Evolutionary conservation across 441 rosid genomes (phyloP).

Genomic region (Mallotus japonicus): DNA sequence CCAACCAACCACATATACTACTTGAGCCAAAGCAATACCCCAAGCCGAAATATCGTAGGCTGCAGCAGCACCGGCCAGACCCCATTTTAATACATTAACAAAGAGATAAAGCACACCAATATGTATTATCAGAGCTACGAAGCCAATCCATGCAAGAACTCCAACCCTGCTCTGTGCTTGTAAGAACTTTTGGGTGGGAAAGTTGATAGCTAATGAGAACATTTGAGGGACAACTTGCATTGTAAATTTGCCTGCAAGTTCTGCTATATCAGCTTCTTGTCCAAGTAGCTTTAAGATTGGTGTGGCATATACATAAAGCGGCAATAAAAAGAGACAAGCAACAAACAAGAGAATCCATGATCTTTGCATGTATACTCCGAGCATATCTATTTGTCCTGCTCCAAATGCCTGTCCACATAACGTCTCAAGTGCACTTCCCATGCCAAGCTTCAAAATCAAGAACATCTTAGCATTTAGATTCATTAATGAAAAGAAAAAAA

Average conservation of each 20-base stretch:
- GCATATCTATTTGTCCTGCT: constrained; percentile 59
- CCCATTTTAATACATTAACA: constrained; percentile 60
- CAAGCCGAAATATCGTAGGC: constrained; percentile 69
- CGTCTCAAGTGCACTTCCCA: constrained; percentile 78
- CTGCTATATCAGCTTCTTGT: constrained; percentile 56
- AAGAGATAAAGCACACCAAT: constrained; percentile 47
- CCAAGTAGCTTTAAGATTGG: constrained; percentile 68
- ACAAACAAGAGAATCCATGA: constrained; percentile 68
- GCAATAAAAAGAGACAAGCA: constrained; percentile 55
- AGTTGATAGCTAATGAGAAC: constrained; percentile 77
- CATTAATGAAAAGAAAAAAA: background rate
- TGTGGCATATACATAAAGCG: constrained; percentile 65
- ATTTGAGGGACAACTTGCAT: constrained; percentile 76
- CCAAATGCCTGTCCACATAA: constrained; percentile 78
- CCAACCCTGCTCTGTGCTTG: constrained; percentile 85
- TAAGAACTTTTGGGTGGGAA: constrained; percentile 75
- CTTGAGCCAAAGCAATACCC: constrained; percentile 64
- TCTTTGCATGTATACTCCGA: constrained; percentile 87
- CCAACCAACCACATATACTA: constrained; percentile 71
- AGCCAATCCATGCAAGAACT: constrained; percentile 73
- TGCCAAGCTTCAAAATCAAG: constrained; percentile 51
- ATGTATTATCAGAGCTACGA: constrained; percentile 51
- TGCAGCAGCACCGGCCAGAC: constrained; percentile 66
- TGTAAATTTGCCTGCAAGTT: constrained; percentile 51
- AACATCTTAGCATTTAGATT: background rate